Percentiles rank a stretch among this genome's conserved stretches.
phyloP scores from a whole-genome alignment of 2,329 filamentous ascomycete species.

The Thermoascus crustaceus region DNA sequence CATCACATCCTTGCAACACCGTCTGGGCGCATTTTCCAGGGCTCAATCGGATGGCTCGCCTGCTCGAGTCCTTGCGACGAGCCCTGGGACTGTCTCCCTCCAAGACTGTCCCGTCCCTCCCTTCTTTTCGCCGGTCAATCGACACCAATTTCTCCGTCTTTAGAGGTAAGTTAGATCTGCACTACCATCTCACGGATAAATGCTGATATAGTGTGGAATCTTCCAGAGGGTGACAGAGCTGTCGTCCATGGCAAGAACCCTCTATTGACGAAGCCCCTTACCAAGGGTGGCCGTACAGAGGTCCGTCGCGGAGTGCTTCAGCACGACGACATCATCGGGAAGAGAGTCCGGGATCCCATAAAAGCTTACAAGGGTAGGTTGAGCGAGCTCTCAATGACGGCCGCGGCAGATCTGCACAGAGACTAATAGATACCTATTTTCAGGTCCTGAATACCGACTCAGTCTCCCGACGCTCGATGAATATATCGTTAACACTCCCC shows the following conservation, averaged over 20 bases:
- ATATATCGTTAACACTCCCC: slow-evolving; percentile 59
- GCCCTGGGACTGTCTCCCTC: slow-evolving; percentile 19
- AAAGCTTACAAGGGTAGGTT: slow-evolving; percentile 42
- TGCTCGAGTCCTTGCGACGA: slow-evolving; percentile 25
- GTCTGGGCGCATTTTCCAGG: neutral
- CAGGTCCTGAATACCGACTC: slow-evolving; percentile 46
- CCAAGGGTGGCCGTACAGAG: slow-evolving; percentile 27
- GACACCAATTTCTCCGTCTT: slow-evolving; percentile 33
- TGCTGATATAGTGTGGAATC: neutral
- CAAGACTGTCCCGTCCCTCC: slow-evolving; percentile 6
- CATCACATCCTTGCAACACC: neutral
- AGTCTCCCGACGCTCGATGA: slow-evolving; percentile 62
- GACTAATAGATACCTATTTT: slow-evolving; percentile 1
- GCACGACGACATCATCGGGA: slow-evolving; percentile 56
- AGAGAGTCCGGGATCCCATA: slow-evolving; percentile 51
- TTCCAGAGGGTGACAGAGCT: slow-evolving; percentile 37
- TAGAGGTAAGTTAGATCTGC: slow-evolving; percentile 19
- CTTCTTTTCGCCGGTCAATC: slow-evolving; percentile 20
- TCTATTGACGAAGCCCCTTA: slow-evolving; percentile 36
- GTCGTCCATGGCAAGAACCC: slow-evolving; percentile 32
- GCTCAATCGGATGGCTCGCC: slow-evolving; percentile 24
- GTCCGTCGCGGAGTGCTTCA: slow-evolving; percentile 29
- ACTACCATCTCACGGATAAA: neutral
- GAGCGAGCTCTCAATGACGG: slow-evolving; percentile 3
- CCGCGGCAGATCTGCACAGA: slow-evolving; percentile 2